Conservation (phyloP, 768 basidiomycete genomes). For the Russula sp. region DNA sequence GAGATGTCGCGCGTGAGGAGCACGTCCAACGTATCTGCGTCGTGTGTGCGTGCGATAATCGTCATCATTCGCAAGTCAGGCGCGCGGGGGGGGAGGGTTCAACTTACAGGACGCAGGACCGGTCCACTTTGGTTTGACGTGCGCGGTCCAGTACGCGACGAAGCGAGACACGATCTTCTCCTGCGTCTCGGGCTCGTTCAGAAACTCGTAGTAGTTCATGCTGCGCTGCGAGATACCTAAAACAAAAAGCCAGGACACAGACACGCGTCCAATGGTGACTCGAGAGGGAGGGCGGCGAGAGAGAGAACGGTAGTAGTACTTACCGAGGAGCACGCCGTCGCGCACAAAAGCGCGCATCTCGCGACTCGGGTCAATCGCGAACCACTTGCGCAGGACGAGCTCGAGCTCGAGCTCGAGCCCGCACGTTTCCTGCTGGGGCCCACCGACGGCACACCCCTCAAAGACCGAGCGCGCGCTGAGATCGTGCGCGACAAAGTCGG, state of each 20-base stretch:
- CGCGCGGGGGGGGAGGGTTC: no score
- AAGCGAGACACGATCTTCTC: conserved; percentile 48
- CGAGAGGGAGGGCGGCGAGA: not conserved
- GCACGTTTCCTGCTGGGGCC: conserved; percentile 32
- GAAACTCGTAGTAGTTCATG: conserved; percentile 80
- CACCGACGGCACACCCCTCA: conserved; percentile 44
- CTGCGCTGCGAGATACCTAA: conserved; percentile 85
- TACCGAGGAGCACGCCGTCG: conserved; percentile 64
- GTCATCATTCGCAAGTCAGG: no score
- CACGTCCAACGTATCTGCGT: conserved; percentile 76
- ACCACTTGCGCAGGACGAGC: conserved; percentile 88
- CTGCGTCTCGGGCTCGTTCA: conserved; percentile 57
- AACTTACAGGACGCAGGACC: conserved; percentile 58
- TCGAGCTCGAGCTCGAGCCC: conserved; percentile 79
- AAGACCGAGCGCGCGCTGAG: conserved; percentile 57
- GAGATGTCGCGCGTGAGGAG: conserved; percentile 77
- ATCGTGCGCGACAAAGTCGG: conserved; percentile 84
- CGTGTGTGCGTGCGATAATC: no score
- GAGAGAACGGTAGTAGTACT: conserved; percentile 27
- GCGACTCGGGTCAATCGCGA: conserved; percentile 72
- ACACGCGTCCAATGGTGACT: no score
- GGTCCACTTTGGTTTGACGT: conserved; percentile 57
- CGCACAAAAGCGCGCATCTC: conserved; percentile 92
- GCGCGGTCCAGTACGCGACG: conserved; percentile 57
- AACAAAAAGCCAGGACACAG: no score